Percentiles rank a stretch among this genome's conserved stretches.
Evolutionary conservation across 2,329 filamentous ascomycete genomes (phyloP).

Genomic region (Botrytis elliptica): DNA sequence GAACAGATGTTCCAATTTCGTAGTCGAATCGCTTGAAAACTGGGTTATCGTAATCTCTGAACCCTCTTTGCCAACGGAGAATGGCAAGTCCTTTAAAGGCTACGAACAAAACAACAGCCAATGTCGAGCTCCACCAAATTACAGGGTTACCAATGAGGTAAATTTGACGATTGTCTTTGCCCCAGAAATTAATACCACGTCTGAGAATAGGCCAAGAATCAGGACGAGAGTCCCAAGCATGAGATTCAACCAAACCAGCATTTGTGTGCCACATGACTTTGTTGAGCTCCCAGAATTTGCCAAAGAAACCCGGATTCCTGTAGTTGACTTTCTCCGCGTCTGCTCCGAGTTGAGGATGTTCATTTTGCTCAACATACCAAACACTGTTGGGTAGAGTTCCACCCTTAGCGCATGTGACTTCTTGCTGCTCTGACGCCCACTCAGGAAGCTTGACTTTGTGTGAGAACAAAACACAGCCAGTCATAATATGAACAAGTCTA

Average conservation of each 20-base stretch:
- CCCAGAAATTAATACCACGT: slow-evolving; percentile 99
- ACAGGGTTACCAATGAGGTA: slow-evolving; percentile 94
- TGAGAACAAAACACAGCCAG: slow-evolving; percentile 91
- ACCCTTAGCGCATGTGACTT: slow-evolving; percentile 93
- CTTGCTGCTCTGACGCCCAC: slow-evolving; percentile 97
- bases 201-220: slow-evolving; percentile 87
- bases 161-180: slow-evolving; percentile 87
- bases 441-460: slow-evolving; percentile 99
- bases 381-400: slow-evolving; percentile 94
- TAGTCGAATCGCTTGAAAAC: slow-evolving; percentile 98
- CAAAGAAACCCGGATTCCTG: slow-evolving; percentile 88
- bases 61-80: slow-evolving; percentile 92
- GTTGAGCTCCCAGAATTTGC: slow-evolving; percentile 96
- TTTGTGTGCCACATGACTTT: slow-evolving; percentile 99
- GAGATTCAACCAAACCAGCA: slow-evolving; percentile 90
- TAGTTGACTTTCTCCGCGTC: slow-evolving; percentile 95
- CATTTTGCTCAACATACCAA: slow-evolving; percentile 94
- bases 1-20: slow-evolving; percentile 83
- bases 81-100: slow-evolving; percentile 84
- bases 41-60: slow-evolving; percentile 75
- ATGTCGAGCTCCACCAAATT: slow-evolving; percentile 88
- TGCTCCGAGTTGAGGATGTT: slow-evolving; percentile 72
- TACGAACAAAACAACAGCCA: slow-evolving; percentile 73
- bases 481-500: slow-evolving; percentile 93
- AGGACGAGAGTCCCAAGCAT: slow-evolving; percentile 96